These are phyloP conservation scores for Spinellus fusiger DNA, from an alignment of 192 early-diverging fungal species.

Conservation along the genomic window DNA sequence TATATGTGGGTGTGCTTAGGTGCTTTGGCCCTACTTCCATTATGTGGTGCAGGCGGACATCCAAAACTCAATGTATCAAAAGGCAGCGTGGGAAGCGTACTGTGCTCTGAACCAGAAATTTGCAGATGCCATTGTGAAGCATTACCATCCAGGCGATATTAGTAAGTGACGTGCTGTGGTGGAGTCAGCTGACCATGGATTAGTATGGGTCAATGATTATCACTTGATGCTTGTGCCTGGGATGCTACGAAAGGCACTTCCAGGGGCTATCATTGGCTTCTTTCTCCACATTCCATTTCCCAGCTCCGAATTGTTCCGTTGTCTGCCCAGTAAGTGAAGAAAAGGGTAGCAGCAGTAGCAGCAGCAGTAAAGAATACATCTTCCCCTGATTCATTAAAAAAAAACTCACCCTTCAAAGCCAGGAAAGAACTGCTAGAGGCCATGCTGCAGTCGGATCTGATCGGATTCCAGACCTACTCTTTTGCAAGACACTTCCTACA, in stretches of 20 bases:
- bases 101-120: constrained; percentile 79
- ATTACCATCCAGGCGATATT: constrained; percentile 79
- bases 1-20: constrained; percentile 40
- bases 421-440: constrained; percentile 87
- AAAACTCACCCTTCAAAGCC: constrained; percentile 28
- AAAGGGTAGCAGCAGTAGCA: not conserved
- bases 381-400: too few relatives aligned
- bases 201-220: constrained; percentile 97
- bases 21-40: constrained; percentile 96
- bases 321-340: constrained; percentile 62
- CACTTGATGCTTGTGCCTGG: constrained; percentile 90
- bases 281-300: constrained; percentile 97
- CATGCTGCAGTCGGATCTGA: constrained; percentile 81
- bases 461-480: constrained; percentile 94
- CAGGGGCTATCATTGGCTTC: constrained; percentile 87
- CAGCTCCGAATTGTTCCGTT: constrained; percentile 90
- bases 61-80: constrained; percentile 71
- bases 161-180: constrained; percentile 40
- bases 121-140: constrained; percentile 72
- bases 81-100: constrained; percentile 79
- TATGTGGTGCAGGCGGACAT: constrained; percentile 89
- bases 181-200: not conserved
- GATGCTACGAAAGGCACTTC: constrained; percentile 79
- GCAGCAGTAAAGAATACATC: too few relatives aligned
- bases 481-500: constrained; percentile 89